Conservation (phyloP, 2,329 filamentous ascomycete species). For the Penicillium corylophilum region DNA sequence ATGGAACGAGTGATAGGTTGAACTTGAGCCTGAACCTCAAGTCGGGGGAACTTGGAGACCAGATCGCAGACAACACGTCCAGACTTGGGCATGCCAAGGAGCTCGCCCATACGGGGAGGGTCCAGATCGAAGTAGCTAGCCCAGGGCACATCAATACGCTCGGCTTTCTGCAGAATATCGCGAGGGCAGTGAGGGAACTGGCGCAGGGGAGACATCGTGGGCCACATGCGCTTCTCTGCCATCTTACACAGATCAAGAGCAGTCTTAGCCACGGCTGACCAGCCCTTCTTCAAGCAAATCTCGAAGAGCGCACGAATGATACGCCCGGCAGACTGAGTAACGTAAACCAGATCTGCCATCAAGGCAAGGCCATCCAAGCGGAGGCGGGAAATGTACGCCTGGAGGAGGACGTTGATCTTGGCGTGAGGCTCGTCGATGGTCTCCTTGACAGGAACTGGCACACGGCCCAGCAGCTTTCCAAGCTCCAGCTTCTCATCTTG, state of each 20-base stretch:
- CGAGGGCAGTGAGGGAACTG: conserved; percentile 81
- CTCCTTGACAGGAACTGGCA: conserved; percentile 96
- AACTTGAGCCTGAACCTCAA: conserved; percentile 90
- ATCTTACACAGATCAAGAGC: conserved; percentile 96
- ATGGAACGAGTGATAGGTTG: conserved; percentile 94
- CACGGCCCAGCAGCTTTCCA: conserved; percentile 81
- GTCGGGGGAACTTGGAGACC: conserved; percentile 86
- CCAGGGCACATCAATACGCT: conserved; percentile 94
- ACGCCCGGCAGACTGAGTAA: conserved; percentile 95
- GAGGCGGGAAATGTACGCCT: conserved; percentile 93
- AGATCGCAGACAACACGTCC: conserved; percentile 81
- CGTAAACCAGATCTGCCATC: conserved; percentile 98
- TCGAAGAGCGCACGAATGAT: conserved; percentile 95
- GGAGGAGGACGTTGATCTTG: conserved; percentile 96
- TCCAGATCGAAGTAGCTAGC: conserved; percentile 93
- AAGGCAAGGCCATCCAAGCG: conserved; percentile 90
- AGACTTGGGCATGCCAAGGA: conserved; percentile 84
- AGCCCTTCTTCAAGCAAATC: conserved; percentile 95
- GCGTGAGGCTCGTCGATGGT: conserved; percentile 94
- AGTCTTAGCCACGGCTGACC: conserved; percentile 88
- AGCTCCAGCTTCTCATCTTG: conserved; percentile 97
- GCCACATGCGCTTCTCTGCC: conserved; percentile 99
- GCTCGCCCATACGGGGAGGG: conserved; percentile 91
- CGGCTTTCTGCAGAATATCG: conserved; percentile 87
- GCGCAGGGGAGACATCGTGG: conserved; percentile 91